These are phyloP conservation scores for Termitomyces sp. DNA, from an alignment of 768 basidiomycete species.

Conservation along the genomic window DNA sequence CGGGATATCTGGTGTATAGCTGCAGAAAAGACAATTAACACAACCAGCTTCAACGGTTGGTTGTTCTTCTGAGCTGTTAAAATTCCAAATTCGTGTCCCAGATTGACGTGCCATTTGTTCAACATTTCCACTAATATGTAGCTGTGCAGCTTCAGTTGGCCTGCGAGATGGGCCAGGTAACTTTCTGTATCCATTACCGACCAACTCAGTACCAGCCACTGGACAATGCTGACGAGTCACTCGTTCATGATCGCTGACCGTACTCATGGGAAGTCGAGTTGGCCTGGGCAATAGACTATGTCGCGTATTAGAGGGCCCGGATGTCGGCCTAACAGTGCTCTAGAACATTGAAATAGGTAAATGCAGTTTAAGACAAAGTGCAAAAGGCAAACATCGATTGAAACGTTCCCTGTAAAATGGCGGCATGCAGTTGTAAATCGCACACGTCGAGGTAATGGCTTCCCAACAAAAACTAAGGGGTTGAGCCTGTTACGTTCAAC, in stretches of 20 bases:
- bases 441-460: neutral
- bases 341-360: neutral
- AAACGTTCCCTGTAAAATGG: neutral
- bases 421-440: too few species aligned
- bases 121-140: neutral
- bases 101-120: too few species aligned
- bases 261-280: too few species aligned
- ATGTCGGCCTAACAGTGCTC: neutral
- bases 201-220: neutral
- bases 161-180: neutral
- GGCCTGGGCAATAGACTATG: neutral
- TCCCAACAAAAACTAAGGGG: neutral
- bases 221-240: neutral
- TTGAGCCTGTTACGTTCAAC: neutral
- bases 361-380: neutral
- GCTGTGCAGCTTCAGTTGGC: neutral
- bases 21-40: neutral
- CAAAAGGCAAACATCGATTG: neutral
- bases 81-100: neutral
- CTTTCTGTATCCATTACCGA: neutral
- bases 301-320: neutral
- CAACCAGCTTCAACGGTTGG: neutral
- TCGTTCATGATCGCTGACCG: too few species aligned
- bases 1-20: neutral
- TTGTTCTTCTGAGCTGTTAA: neutral